phyloP scores from a whole-genome alignment of 2,329 filamentous ascomycete species.

The Colletotrichum sidae region DNA sequence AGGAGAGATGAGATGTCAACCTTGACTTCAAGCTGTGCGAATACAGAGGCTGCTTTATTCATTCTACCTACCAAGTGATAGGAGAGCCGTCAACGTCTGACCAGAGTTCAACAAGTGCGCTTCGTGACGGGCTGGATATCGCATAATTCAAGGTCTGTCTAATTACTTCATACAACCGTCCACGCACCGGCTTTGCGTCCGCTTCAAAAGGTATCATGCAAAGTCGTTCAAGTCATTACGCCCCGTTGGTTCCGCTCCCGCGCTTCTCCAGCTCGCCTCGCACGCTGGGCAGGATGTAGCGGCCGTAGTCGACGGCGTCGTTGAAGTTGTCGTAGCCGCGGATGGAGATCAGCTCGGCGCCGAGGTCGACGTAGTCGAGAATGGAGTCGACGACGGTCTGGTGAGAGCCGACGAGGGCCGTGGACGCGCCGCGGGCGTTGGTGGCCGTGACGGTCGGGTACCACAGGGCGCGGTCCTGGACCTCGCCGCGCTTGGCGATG shows the following conservation, averaged over 20 bases:
- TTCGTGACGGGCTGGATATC: no score
- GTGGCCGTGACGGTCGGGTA: conserved; percentile 72
- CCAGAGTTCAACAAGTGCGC: not conserved
- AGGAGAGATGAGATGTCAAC: not conserved
- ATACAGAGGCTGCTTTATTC: not conserved
- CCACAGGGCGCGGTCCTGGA: conserved; percentile 72
- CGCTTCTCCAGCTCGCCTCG: conserved; percentile 49
- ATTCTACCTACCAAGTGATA: not conserved
- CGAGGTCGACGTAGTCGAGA: conserved; percentile 68
- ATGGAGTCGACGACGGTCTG: conserved; percentile 66
- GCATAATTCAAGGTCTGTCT: not conserved
- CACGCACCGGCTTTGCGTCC: no score
- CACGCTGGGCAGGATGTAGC: conserved; percentile 65
- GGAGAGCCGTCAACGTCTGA: not conserved
- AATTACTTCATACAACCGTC: not conserved
- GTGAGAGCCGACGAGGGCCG: conserved; percentile 66
- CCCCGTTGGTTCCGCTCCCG: conserved; percentile 11
- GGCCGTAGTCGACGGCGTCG: conserved; percentile 69
- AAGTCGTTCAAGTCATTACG: not conserved
- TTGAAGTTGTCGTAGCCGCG: conserved; percentile 71
- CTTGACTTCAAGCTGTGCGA: not conserved
- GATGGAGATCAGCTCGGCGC: conserved; percentile 68
- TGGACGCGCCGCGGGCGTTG: conserved; percentile 69
- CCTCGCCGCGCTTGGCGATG: conserved; percentile 65
- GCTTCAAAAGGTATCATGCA: not conserved